Conservation (phyloP, 805 yeast species). For the Deakozyma indianensis region DNA sequence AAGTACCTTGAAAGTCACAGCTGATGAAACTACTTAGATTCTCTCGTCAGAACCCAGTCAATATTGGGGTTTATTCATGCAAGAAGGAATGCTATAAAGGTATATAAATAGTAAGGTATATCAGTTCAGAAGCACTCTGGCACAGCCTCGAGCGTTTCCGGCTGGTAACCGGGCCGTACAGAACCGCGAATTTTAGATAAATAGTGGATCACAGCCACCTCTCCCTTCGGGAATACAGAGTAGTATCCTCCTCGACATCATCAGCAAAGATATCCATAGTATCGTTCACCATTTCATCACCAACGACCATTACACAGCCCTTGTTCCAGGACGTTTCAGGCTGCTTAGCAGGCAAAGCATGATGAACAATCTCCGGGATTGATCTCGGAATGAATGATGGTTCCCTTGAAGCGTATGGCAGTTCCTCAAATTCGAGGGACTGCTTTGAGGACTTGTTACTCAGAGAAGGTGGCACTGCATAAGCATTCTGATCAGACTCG, state of each 20-base stretch:
- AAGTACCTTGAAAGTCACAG: too few relatives aligned
- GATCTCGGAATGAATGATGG: background rate
- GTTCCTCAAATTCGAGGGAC: background rate
- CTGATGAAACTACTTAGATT: too few relatives aligned
- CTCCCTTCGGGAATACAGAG: background rate
- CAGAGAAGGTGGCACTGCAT: background rate
- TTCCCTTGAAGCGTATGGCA: background rate
- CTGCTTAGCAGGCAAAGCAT: background rate
- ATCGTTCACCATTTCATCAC: background rate
- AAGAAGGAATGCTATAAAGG: too few relatives aligned
- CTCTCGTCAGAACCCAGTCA: too few relatives aligned
- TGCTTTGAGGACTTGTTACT: background rate
- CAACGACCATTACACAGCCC: constrained; percentile 1
- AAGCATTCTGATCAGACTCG: background rate
- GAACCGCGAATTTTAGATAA: too few relatives aligned
- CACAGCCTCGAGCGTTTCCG: too few relatives aligned
- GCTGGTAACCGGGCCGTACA: too few relatives aligned
- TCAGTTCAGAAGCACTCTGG: too few relatives aligned
- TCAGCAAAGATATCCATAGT: background rate
- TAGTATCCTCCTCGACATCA: background rate
- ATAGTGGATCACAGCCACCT: background rate
- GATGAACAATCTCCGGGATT: background rate
- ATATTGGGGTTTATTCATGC: too few relatives aligned
- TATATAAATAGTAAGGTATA: too few relatives aligned
- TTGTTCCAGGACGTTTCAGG: background rate